Base-by-base conservation (phyloP, 441 rosid genomes). In the Erodium trifolium region DNA sequence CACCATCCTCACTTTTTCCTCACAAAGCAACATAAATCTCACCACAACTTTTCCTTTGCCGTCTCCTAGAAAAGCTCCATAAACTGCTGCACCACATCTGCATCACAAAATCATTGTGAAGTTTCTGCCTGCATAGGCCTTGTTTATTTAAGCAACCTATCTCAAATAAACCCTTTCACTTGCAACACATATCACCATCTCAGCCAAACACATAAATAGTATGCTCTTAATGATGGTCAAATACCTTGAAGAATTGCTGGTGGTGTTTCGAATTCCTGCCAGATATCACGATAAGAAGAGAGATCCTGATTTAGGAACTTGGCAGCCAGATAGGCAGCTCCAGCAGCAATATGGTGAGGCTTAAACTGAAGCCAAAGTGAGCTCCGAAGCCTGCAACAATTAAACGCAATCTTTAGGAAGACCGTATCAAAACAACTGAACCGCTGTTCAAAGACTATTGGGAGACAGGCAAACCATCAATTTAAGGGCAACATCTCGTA, bases 321-420 rank as follows among this genome's bases (percentile, higher is more conserved):
- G 37, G 93, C 86, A 11, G 96, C 96, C 60, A 89, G 87, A 76
- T 76, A 86, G 16, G 89, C 89, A 75, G 96, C 96, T 77, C 96
- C 96, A 18, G 89, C 96, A 66, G 96, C 96, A 77, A 89, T 89
- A 35, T 89, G 91, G 68, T 82, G 87, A 62, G 96, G 91, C 69
- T 86, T 83, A 76, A 87, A 89, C 75, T 89, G 96, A 75, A 89
- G 91, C 96, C 96, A 89, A 47, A 89, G 72, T 14, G 96, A 89
- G 81, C 91, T 87, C 72, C 93, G 84, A 43, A 89, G 91, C 88
- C 96, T 89, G 60, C 78, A 87, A 77, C 72, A 79, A 47, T 1
- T 11, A 67, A 12, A 63, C 12, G 4, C 6, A 4, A 49, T 57
- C 55, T 31, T 71, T 64, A 68, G 55, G 27, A 19, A 29, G 13